These are phyloP conservation scores for Aspergillus proliferans DNA, from an alignment of 2,329 filamentous ascomycete species.

Conservation along the genomic window DNA sequence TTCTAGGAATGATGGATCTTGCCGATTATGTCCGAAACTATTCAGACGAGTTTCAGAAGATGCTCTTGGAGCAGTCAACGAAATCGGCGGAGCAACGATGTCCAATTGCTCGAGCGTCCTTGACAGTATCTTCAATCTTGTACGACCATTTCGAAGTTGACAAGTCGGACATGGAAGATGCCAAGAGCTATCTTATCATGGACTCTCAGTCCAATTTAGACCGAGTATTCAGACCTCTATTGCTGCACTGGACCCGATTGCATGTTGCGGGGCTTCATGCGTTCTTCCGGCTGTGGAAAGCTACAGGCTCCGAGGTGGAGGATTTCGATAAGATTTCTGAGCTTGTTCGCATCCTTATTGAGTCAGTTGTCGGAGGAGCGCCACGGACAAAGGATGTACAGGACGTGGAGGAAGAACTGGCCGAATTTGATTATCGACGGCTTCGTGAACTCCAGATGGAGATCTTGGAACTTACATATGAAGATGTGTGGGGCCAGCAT, in stretches of 20 bases:
- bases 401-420: conserved; percentile 83
- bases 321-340: conserved; percentile 94
- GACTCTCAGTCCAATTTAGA: conserved; percentile 76
- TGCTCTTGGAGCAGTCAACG: conserved; percentile 80
- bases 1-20: conserved; percentile 94
- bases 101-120: conserved; percentile 77
- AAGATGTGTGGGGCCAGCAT: conserved; percentile 90
- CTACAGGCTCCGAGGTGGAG: conserved; percentile 72
- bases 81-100: conserved; percentile 67
- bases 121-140: conserved; percentile 78
- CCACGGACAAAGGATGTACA: conserved; percentile 74
- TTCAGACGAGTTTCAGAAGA: conserved; percentile 86
- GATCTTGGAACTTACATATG: conserved; percentile 80
- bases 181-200: conserved; percentile 65
- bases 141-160: conserved; percentile 97
- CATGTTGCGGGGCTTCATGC: conserved; percentile 80
- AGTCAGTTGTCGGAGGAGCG: conserved; percentile 80
- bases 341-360: conserved; percentile 79
- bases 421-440: conserved; percentile 71
- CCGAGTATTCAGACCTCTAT: conserved; percentile 74
- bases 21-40: conserved; percentile 89
- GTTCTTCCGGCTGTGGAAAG: conserved; percentile 90
- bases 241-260: conserved; percentile 87
- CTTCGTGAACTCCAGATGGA: conserved; percentile 90
- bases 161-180: conserved; percentile 71